Evolutionary conservation across 371 early-diverging fungal genomes (phyloP).

Genomic region (Rhizopus sp.): DNA sequence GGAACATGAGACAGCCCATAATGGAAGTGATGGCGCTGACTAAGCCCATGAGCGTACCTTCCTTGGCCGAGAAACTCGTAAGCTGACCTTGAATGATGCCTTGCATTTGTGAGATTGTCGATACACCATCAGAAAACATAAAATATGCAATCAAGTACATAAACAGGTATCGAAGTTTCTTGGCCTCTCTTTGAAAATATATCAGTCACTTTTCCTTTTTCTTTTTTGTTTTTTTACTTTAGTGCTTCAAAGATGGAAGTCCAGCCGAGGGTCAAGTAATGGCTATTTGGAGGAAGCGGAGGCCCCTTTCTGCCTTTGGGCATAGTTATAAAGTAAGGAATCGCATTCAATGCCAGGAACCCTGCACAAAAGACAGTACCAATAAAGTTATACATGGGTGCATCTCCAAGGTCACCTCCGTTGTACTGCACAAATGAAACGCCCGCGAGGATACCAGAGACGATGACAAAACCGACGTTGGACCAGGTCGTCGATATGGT

Average conservation of each 20-base stretch:
- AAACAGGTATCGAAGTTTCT: slow-evolving; percentile 46
- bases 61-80: slow-evolving; percentile 33
- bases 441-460: slow-evolving; percentile 38
- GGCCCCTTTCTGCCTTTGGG: slow-evolving; percentile 35
- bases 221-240: background rate
- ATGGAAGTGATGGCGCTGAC: slow-evolving; percentile 38
- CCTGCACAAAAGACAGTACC: slow-evolving; percentile 41
- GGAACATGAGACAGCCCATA: slow-evolving; percentile 39
- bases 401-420: slow-evolving; percentile 40
- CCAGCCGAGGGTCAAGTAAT: slow-evolving; percentile 44
- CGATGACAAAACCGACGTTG: slow-evolving; percentile 42
- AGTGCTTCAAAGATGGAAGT: slow-evolving; percentile 21
- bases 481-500: slow-evolving; percentile 43
- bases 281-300: slow-evolving; percentile 28
- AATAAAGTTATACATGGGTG: slow-evolving; percentile 44
- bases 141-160: slow-evolving; percentile 41
- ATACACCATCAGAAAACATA: slow-evolving; percentile 48
- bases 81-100: slow-evolving; percentile 34
- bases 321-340: slow-evolving; percentile 40
- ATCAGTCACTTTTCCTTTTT: background rate
- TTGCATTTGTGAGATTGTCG: slow-evolving; percentile 37
- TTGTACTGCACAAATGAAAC: slow-evolving; percentile 36
- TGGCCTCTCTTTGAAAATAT: slow-evolving; percentile 26
- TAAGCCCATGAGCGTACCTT: slow-evolving; percentile 33
- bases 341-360: slow-evolving; percentile 35